phyloP scores from a whole-genome alignment of 148 eudicot species.

The Rhododendron simsii region DNA sequence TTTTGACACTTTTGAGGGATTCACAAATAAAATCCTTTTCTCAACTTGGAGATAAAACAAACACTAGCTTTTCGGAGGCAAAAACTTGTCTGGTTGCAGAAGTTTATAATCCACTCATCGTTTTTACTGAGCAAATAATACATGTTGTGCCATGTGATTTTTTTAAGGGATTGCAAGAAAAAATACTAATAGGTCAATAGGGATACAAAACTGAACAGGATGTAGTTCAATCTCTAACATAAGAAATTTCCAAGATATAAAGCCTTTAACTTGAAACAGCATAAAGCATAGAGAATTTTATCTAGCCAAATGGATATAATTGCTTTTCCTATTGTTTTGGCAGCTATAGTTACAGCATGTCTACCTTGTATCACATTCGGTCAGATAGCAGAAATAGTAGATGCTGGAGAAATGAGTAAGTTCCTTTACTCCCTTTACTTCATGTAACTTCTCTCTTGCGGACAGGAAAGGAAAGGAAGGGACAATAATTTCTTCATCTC shows the following conservation, averaged over 20 bases:
- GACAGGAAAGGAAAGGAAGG: background rate
- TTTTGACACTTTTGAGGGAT: background rate
- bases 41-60: background rate
- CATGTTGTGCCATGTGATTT: background rate
- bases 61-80: background rate
- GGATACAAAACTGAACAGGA: background rate
- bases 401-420: background rate
- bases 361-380: background rate
- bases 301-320: background rate
- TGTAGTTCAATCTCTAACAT: background rate
- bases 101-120: background rate
- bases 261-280: background rate
- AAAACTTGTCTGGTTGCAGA: background rate
- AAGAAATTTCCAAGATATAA: background rate
- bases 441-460: background rate
- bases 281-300: background rate
- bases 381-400: background rate
- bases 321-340: background rate
- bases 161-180: background rate
- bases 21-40: background rate
- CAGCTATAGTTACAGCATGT: constrained; percentile 1
- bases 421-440: background rate
- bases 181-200: background rate
- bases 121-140: background rate
- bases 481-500: background rate